These are phyloP conservation scores for Cytidiella melzeri DNA, from an alignment of 768 basidiomycete genomes.

Conservation along the genomic window DNA sequence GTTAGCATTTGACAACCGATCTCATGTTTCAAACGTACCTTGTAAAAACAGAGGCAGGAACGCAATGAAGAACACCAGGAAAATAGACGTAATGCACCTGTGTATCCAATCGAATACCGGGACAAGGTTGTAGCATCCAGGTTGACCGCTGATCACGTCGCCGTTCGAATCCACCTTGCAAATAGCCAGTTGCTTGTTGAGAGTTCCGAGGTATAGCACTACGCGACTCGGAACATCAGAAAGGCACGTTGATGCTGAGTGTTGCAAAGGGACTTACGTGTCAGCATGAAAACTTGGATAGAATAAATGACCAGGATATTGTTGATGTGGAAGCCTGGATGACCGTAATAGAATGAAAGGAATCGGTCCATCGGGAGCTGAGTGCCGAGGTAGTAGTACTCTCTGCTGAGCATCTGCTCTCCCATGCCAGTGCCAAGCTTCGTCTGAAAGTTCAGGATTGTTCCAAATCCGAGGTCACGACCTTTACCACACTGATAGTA, in stretches of 20 bases:
- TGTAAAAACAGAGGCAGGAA: conserved; percentile 95
- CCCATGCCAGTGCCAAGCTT: conserved; percentile 99
- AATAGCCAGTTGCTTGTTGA: conserved; percentile 89
- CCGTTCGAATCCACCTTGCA: conserved; percentile 80
- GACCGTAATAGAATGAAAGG: conserved; percentile 98
- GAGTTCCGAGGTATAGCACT: conserved; percentile 74
- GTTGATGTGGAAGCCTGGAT: conserved; percentile 99
- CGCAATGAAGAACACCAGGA: conserved; percentile 97
- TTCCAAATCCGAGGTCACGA: conserved; percentile 98
- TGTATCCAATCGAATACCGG: conserved; percentile 99
- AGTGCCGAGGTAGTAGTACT: conserved; percentile 98
- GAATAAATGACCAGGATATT: conserved; percentile 99
- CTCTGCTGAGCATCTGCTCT: conserved; percentile 98
- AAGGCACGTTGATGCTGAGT: too few species aligned
- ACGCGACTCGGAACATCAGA: too few species aligned
- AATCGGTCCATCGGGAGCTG: conserved; percentile 98
- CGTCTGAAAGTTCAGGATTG: conserved; percentile 99
- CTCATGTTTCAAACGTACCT: conserved; percentile 45
- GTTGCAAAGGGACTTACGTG: conserved; percentile 74
- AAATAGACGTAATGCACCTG: conserved; percentile 94
- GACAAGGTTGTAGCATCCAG: conserved; percentile 92
- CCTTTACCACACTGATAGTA: conserved; percentile 99
- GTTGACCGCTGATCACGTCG: conserved; percentile 77
- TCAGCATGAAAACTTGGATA: conserved; percentile 96
- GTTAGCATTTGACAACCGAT: conserved; percentile 1